Evolutionary conservation across 257 asterid species (phyloP).

Genomic region (Solanum sejunctum): DNA sequence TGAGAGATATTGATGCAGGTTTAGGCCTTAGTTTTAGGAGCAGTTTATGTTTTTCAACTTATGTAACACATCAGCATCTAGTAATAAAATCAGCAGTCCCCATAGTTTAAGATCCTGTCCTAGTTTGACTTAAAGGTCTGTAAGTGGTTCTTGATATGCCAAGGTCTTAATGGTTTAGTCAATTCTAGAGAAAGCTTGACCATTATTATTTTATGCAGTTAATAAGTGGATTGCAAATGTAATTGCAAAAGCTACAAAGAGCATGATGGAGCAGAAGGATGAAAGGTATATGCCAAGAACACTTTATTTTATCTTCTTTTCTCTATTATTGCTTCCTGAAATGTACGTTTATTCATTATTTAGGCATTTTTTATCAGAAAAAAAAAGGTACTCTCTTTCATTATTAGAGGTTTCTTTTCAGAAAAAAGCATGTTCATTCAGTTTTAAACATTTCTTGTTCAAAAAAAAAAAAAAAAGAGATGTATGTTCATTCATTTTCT

Average conservation of each 20-base stretch:
- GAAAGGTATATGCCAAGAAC: conserved; percentile 41
- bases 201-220: conserved; percentile 23
- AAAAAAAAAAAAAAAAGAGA: not conserved
- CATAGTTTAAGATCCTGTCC: not conserved
- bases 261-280: conserved; percentile 97
- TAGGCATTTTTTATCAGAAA: not conserved
- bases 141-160: not conserved
- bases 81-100: not conserved
- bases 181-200: not conserved
- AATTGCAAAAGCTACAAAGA: conserved; percentile 77
- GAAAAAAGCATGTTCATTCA: not conserved
- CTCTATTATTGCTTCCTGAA: not conserved
- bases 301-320: not conserved
- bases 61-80: not conserved
- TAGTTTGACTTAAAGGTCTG: not conserved
- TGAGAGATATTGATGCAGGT: not conserved
- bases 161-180: not conserved
- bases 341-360: not conserved
- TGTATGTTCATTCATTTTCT: not conserved
- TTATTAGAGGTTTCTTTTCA: not conserved
- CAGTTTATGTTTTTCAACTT: not conserved
- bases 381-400: not conserved
- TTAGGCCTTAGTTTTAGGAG: not conserved
- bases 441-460: not conserved
- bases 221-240: conserved; percentile 97